phyloP scores from a whole-genome alignment of 257 asterid species.

The Catharanthus roseus region DNA sequence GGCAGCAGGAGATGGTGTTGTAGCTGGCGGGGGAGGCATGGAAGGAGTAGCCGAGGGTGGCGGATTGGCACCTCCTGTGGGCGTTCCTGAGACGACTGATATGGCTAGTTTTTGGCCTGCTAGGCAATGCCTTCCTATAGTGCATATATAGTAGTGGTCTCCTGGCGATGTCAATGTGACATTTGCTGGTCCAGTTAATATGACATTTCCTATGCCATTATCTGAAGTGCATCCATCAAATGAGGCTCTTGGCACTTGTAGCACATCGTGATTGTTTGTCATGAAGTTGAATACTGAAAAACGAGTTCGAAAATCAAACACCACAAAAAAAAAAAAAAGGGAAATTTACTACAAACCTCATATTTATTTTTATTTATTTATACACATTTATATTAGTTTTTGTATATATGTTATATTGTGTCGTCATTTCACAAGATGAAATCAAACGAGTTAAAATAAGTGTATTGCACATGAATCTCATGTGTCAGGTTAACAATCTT shows the following conservation, averaged over 20 bases:
- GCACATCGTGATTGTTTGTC: slow-evolving; percentile 31
- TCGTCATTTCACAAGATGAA: too few species aligned
- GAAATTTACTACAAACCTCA: too few species aligned
- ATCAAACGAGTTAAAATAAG: too few species aligned
- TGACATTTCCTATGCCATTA: slow-evolving; percentile 23
- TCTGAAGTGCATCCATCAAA: slow-evolving; percentile 35
- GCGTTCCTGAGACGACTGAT: slow-evolving; percentile 30
- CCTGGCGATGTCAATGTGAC: slow-evolving; percentile 37
- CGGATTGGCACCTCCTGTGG: slow-evolving; percentile 31
- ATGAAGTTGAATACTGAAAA: slow-evolving; percentile 10
- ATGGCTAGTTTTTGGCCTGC: slow-evolving; percentile 39
- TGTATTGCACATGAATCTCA: too few species aligned
- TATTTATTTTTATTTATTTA: too few species aligned
- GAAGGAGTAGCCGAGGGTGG: slow-evolving; percentile 11
- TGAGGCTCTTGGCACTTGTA: slow-evolving; percentile 33
- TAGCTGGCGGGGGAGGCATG: slow-evolving; percentile 13
- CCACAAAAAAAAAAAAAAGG: not conserved
- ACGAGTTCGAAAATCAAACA: not conserved
- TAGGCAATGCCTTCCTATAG: slow-evolving; percentile 38
- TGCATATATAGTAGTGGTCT: slow-evolving; percentile 41
- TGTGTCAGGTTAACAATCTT: too few species aligned
- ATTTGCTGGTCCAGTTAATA: slow-evolving; percentile 34
- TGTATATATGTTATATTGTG: too few species aligned
- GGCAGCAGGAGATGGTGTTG: not conserved
- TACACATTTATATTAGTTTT: too few species aligned